Percentiles rank a stretch among this genome's conserved stretches.
Evolutionary conservation across 1,139 yeast genomes (phyloP).

Genomic region (Geotrichum fermentans): DNA sequence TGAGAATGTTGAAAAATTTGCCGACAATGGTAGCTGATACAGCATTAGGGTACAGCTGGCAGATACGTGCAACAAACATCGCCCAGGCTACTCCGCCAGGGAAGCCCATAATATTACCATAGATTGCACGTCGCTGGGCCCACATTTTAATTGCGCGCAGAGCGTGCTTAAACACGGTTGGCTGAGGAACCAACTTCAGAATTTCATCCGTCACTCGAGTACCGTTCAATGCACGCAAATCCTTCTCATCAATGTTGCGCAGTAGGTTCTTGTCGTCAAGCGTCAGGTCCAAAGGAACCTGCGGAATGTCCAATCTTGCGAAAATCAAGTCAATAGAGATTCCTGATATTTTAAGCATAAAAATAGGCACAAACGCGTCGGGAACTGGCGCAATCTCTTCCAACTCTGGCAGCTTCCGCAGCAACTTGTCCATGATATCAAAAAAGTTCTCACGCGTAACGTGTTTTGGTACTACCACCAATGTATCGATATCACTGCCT

Average conservation of each 20-base stretch:
- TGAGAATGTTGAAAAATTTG: constrained; percentile 77
- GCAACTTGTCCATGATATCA: constrained; percentile 61
- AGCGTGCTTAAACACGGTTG: constrained; percentile 88
- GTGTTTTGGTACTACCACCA: constrained; percentile 93
- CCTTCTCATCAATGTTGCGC: constrained; percentile 83
- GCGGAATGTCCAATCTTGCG: constrained; percentile 75
- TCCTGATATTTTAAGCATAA: constrained; percentile 80
- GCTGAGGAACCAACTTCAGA: constrained; percentile 80
- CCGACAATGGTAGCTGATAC: constrained; percentile 86
- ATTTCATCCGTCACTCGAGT: constrained; percentile 97
- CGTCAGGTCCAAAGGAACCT: constrained; percentile 68
- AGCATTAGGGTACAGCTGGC: constrained; percentile 94
- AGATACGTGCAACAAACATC: constrained; percentile 92
- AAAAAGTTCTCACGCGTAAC: constrained; percentile 89
- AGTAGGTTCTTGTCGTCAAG: constrained; percentile 79
- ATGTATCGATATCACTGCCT: constrained; percentile 94
- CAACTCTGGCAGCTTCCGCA: constrained; percentile 68
- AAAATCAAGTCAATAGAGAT: constrained; percentile 85
- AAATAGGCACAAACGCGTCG: constrained; percentile 94
- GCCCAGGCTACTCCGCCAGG: constrained; percentile 99
- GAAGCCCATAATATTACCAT: constrained; percentile 91
- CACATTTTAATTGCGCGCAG: constrained; percentile 87
- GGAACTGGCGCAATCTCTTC: constrained; percentile 91
- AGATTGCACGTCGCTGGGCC: constrained; percentile 94
- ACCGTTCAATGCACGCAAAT: constrained; percentile 84